Base-by-base conservation (phyloP, 306 rosid species). In the Cucurbita argyrosperma region DNA sequence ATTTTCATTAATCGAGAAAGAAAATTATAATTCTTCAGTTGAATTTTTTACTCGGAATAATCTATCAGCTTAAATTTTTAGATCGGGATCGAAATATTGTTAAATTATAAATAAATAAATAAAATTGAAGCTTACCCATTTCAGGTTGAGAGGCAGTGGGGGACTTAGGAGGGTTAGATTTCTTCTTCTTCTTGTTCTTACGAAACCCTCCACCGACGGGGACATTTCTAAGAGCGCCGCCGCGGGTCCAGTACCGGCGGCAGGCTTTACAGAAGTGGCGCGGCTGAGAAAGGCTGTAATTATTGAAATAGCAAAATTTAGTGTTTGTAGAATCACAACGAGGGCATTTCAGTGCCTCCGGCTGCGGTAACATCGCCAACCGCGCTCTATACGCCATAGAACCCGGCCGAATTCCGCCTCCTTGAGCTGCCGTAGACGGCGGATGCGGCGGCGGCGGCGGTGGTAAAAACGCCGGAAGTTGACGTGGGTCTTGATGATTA, bases 161-260 rank as follows among this genome's bases (percentile, higher is more conserved):
- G 49, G 98, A 88, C 67, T 88, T 90, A 7, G 92, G 83, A 14
- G 85, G 86, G 45, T 72, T 84, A 67, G 62, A 77, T 59, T 85
- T 85, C 72, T 88, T 92, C 85, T 58, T 90, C 79, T 93, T 93
- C 86, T 93, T 93, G 89, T 93, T 93, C 18, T 89, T 80, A 4
- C 98, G 85, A 75, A 96, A 88, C 0, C 98, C 98, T 8, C 98
- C 98, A 1, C 98, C 98, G 4, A 93, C 98, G 0, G 96, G 98
- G 53, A 93, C 98, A 54, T 78, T 93, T 38, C 98, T 67, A 6
- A 93, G 92, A 64, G 96, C 86, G 7, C 98, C 98, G 0, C 96
- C 96, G 70, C 78, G 84, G 8, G 98, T 92, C 98, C 98, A 92
- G 81, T 92, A 92, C 8, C 98, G 96, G 43, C 98, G 78, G 40